Base-by-base conservation (phyloP, 179 eudicot species). In the Beta macrorhiza region DNA sequence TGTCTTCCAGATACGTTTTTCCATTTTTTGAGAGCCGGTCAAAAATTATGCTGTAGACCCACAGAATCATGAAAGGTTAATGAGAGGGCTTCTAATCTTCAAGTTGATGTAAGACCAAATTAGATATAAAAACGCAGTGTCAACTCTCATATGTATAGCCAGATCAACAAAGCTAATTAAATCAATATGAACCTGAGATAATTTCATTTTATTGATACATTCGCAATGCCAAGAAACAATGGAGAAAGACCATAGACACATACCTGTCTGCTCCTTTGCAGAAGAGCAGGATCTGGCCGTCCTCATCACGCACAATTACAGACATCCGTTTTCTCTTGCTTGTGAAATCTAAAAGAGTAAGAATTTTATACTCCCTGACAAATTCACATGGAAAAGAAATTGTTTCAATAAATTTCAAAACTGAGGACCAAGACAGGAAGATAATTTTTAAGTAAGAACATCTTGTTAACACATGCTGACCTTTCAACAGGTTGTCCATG, bases 261-360 rank as follows among this genome's bases (percentile, higher is more conserved):
- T 52, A 92, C 97, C 93, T 92, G 91, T 92, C 97, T 72, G 99
- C 99, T 67, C 99, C 99, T 91, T 96, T 96, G 86, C 99, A 96
- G 7, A 91, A 79, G 82, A 96, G 94, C 86, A 92, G 78, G 83
- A 94, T 88, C 81, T 96, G 93, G 67, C 98, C 99, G 62, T 89
- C 88, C 85, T 91, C 98, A 83, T 91, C 95, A 72, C 87, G 90
- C 72, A 94, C 87, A 65, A 92, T 91, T 15, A 90, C 94, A 75
- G 99, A 91, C 98, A 94, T 96, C 84, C 99, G 83, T 88, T 96
- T 96, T 84, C 97, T 94, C 89, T 93, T 92, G 88, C 98, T 93
- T 42, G 97, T 93, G 81, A 94, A 96, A 77, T 94, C 96, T 89
- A 96, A 89, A 65, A 92, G 82, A 79, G 86, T 91, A 69, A 93